phyloP scores from a whole-genome alignment of 225 moss, liverwort and hornwort species.

The Antitrichia curtipendula region DNA sequence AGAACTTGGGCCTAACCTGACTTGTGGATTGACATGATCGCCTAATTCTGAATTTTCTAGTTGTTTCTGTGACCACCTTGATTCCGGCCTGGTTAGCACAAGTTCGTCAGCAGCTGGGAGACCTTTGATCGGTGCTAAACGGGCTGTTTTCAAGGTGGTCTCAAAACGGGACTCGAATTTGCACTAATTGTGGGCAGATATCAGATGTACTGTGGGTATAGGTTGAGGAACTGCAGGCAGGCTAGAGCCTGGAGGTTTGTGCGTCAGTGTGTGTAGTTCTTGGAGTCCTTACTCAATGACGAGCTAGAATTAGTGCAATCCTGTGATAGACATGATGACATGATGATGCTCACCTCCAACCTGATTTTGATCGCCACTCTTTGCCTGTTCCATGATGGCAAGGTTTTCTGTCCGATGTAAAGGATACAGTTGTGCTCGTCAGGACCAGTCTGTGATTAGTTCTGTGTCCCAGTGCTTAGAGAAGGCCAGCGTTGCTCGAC shows the following conservation, averaged over 20 bases:
- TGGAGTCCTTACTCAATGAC: background rate
- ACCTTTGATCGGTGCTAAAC: constrained; percentile 28
- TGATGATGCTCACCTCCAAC: background rate
- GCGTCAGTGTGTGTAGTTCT: background rate
- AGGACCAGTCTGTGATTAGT: background rate
- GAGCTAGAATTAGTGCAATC: background rate
- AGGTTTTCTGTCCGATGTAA: background rate
- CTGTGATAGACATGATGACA: background rate
- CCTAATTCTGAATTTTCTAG: background rate
- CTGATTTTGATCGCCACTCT: background rate
- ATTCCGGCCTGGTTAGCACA: constrained; percentile 46
- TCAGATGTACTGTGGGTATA: background rate
- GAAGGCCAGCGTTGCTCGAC: background rate
- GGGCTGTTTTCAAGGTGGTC: constrained; percentile 47
- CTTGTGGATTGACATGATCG: background rate
- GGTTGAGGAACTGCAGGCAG: background rate
- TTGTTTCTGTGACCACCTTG: constrained; percentile 46
- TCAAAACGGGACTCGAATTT: background rate
- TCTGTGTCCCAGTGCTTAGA: background rate
- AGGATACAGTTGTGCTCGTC: background rate
- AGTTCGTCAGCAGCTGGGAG: background rate
- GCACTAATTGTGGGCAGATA: background rate
- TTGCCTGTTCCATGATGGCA: background rate
- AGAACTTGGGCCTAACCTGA: background rate
- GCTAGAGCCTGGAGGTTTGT: background rate